Conservation (phyloP, 2,329 filamentous ascomycete species). For the Colletotrichum sp. region DNA sequence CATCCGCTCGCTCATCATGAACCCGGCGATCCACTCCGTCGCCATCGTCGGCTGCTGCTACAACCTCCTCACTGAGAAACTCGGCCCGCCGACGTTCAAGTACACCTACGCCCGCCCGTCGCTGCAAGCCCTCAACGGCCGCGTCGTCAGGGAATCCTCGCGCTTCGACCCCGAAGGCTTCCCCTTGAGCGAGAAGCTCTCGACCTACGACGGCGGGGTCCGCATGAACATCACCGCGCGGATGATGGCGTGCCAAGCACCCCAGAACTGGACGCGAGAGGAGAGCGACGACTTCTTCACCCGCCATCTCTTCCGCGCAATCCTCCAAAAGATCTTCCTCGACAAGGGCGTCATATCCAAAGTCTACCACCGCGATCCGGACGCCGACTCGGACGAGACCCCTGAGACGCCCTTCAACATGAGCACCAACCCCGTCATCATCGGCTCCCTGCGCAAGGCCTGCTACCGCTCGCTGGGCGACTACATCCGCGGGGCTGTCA, state of each 20-base stretch:
- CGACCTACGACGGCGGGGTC: constrained; percentile 67
- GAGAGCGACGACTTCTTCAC: constrained; percentile 91
- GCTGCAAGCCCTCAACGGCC: constrained; percentile 69
- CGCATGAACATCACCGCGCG: constrained; percentile 93
- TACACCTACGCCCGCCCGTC: constrained; percentile 76
- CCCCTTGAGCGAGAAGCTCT: constrained; percentile 82
- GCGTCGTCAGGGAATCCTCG: constrained; percentile 70
- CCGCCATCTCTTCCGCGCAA: constrained; percentile 88
- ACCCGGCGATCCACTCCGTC: constrained; percentile 84
- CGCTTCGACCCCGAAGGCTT: constrained; percentile 90
- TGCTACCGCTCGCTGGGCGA: constrained; percentile 77
- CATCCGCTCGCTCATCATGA: constrained; percentile 83
- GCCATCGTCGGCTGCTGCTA: constrained; percentile 98
- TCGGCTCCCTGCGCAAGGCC: constrained; percentile 82
- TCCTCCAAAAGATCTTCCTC: constrained; percentile 90
- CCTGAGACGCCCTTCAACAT: constrained; percentile 50
- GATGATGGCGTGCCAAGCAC: constrained; percentile 98
- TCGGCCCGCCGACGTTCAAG: constrained; percentile 88
- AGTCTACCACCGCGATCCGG: constrained; percentile 45
- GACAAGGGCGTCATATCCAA: constrained; percentile 79
- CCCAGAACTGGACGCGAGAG: constrained; percentile 83
- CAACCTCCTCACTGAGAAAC: constrained; percentile 90
- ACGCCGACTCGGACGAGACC: constrained; percentile 28
- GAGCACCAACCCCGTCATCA: constrained; percentile 80
- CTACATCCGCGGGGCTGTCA: constrained; percentile 82